Conservation (phyloP, 208 protist species). For the Spongospora subterranea region DNA sequence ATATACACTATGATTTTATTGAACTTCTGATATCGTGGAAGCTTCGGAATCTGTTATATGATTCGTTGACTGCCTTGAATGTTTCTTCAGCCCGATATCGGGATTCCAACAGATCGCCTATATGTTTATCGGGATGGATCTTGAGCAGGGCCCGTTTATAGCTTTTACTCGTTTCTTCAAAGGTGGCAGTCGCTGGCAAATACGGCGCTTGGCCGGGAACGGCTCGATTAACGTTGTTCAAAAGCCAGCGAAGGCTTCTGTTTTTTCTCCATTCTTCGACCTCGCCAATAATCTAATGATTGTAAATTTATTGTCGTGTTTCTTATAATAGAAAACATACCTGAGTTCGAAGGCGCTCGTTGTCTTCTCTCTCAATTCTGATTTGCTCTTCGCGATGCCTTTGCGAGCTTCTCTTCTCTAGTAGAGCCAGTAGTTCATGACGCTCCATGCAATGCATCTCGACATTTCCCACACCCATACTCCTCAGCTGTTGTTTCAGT, state of each 20-base stretch:
- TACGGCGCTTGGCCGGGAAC: neutral
- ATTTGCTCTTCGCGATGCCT: neutral
- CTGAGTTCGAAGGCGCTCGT: conserved; percentile 4
- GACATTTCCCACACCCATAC: neutral
- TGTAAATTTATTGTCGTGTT: neutral
- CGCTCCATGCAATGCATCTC: conserved; percentile 27
- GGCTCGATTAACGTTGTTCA: conserved; percentile 7
- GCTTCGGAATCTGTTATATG: conserved; percentile 7
- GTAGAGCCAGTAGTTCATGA: neutral
- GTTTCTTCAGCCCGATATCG: conserved; percentile 45
- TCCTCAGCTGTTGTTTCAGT: neutral
- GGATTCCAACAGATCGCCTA: neutral
- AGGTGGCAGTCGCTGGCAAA: neutral
- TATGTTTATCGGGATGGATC: conserved; percentile 54
- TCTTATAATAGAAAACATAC: neutral
- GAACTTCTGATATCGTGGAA: neutral
- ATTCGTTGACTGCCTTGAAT: conserved; percentile 54
- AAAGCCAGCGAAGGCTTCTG: conserved; percentile 3
- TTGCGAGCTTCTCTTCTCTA: conserved; percentile 14
- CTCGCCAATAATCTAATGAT: conserved; percentile 23
- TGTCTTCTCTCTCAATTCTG: neutral
- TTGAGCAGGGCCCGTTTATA: conserved; percentile 54
- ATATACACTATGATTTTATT: neutral
- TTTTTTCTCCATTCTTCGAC: conserved; percentile 52
- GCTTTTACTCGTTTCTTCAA: neutral